Evolutionary conservation across 805 yeast genomes (phyloP).

Genomic region (Vanderwaltozyma yarrowii): DNA sequence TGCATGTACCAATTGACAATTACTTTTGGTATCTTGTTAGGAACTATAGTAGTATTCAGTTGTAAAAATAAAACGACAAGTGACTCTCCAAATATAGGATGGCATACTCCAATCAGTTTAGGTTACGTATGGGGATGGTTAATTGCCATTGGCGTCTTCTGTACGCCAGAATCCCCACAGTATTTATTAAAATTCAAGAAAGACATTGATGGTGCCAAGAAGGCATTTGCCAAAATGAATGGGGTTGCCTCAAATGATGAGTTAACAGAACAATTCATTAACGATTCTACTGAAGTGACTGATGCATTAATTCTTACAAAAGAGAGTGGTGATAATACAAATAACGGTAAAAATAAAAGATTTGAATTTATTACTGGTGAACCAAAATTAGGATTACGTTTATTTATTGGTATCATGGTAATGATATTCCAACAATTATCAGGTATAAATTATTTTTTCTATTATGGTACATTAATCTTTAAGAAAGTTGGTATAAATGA

Average conservation of each 20-base stretch:
- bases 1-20: conserved; percentile 54
- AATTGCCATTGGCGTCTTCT: conserved; percentile 29
- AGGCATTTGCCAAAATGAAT: conserved; percentile 44
- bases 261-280: conserved; percentile 38
- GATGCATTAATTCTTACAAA: too few species aligned
- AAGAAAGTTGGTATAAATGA: conserved; percentile 47
- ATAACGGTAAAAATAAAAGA: not conserved
- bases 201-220: conserved; percentile 43
- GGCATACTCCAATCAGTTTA: conserved; percentile 57
- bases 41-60: conserved; percentile 52
- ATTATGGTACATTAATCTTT: conserved; percentile 56
- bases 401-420: conserved; percentile 46
- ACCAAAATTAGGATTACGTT: conserved; percentile 42
- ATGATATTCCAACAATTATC: conserved; percentile 55
- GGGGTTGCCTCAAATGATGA: conserved; percentile 37
- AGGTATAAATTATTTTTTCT: conserved; percentile 58
- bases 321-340: conserved; percentile 6
- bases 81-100: conserved; percentile 39
- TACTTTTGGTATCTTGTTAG: conserved; percentile 56
- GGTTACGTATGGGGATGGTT: conserved; percentile 34
- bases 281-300: too few species aligned
- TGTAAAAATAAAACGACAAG: conserved; percentile 29
- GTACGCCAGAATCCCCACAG: conserved; percentile 62
- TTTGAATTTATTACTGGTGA: conserved; percentile 48
- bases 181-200: conserved; percentile 40